These are phyloP conservation scores for Drechmeria coniospora DNA, from an alignment of 2,329 filamentous ascomycete species.

Conservation along the genomic window DNA sequence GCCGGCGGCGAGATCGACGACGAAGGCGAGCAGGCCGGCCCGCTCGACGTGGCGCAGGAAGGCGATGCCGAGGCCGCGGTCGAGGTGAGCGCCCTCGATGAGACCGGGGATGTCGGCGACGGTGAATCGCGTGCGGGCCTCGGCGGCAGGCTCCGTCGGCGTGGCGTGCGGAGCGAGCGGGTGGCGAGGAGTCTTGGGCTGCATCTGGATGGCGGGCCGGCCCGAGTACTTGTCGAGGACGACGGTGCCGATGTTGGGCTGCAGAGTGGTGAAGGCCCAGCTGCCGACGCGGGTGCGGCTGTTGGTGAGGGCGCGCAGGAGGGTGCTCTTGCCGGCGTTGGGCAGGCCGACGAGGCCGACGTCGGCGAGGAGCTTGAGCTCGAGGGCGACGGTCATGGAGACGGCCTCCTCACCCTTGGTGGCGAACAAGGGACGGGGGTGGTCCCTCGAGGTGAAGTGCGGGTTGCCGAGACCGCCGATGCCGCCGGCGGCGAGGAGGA, in stretches of 20 bases:
- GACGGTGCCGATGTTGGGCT: constrained; percentile 91
- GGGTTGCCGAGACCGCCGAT: constrained; percentile 87
- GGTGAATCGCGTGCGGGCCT: constrained; percentile 64
- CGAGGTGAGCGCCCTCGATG: constrained; percentile 81
- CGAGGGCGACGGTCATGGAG: constrained; percentile 66
- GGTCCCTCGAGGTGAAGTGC: constrained; percentile 69
- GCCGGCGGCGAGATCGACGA: constrained; percentile 68
- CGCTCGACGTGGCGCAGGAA: constrained; percentile 92
- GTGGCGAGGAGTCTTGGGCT: constrained; percentile 6
- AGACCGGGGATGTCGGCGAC: constrained; percentile 93
- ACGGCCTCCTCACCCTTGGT: constrained; percentile 73
- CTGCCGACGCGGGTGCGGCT: constrained; percentile 78
- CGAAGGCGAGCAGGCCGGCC: constrained; percentile 83
- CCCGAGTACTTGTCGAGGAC: constrained; percentile 79
- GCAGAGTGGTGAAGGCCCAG: constrained; percentile 94
- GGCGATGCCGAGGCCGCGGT: constrained; percentile 77
- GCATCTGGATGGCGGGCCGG: constrained; percentile 39
- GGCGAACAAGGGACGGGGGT: constrained; percentile 68
- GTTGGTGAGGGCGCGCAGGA: constrained; percentile 75
- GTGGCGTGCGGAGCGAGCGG: constrained; percentile 5
- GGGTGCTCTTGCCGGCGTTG: constrained; percentile 90
- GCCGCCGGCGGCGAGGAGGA: constrained; percentile 75
- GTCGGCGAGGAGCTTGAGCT: constrained; percentile 89
- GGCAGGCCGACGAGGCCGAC: constrained; percentile 88
- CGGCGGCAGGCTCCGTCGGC: constrained; percentile 29